Conservation (phyloP, 1,139 yeast species). For the Nadsonia starkeyi-henricii region DNA sequence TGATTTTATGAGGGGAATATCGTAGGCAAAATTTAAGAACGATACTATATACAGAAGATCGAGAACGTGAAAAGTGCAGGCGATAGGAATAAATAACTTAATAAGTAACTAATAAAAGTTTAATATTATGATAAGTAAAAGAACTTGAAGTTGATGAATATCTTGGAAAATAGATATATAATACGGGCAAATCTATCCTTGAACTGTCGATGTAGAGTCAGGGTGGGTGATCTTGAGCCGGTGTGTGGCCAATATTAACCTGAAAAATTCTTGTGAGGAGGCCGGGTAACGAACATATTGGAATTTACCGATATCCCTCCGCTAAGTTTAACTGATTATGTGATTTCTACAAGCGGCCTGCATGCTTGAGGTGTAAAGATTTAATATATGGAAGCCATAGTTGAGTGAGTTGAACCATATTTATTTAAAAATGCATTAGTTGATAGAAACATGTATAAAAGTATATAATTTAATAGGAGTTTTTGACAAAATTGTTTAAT, state of each 20-base stretch:
- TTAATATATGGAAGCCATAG: no score
- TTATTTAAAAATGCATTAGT: no score
- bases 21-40: not conserved
- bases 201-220: no score
- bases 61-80: not conserved
- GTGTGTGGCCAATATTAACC: not conserved
- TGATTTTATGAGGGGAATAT: not conserved
- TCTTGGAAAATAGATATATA: not conserved
- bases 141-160: not conserved
- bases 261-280: not conserved
- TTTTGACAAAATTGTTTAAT: no score
- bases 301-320: no score
- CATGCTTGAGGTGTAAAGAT: no score
- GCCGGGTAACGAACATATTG: not conserved
- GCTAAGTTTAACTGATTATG: no score
- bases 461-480: no score
- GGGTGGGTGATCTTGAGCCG: not conserved
- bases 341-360: no score
- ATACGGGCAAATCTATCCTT: no score
- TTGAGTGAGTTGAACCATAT: no score
- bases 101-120: not conserved
- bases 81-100: not conserved
- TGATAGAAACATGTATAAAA: no score
- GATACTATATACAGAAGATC: not conserved
- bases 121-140: not conserved